These are phyloP conservation scores for Aegilops bicornis DNA, from an alignment of 176 grass and related monocot genomes.

Conservation along the genomic window DNA sequence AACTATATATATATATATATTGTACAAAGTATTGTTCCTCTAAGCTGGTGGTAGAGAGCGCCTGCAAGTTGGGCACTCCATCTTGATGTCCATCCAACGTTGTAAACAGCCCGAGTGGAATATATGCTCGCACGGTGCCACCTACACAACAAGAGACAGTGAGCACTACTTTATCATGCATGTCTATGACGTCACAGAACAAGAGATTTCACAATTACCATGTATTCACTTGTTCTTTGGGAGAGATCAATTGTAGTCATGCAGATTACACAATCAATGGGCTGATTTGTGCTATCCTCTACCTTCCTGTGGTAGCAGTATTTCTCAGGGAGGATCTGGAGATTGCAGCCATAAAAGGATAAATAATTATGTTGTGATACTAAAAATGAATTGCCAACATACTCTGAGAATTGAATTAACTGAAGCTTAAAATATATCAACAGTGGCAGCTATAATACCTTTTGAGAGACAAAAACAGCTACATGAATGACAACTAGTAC, in stretches of 20 bases:
- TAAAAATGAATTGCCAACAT: neutral
- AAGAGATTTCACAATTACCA: slow-evolving; percentile 65
- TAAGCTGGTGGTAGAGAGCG: slow-evolving; percentile 85
- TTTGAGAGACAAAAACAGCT: neutral
- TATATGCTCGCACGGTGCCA: slow-evolving; percentile 96
- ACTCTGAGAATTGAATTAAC: neutral
- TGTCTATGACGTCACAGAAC: neutral
- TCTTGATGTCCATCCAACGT: slow-evolving; percentile 99
- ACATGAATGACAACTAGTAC: neutral
- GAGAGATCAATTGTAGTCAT: slow-evolving; percentile 87
- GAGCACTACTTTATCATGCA: neutral
- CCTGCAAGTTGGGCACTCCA: slow-evolving; percentile 98
- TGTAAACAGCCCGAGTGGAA: slow-evolving; percentile 99
- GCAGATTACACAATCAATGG: slow-evolving; percentile 86
- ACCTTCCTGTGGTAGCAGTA: slow-evolving; percentile 91
- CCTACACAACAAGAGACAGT: slow-evolving; percentile 41
- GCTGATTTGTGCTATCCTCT: slow-evolving; percentile 58
- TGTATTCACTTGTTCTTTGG: slow-evolving; percentile 80
- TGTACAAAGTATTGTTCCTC: slow-evolving; percentile 48
- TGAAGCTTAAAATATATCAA: neutral
- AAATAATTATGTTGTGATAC: neutral
- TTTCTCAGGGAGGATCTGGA: slow-evolving; percentile 93
- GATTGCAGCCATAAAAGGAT: slow-evolving; percentile 18
- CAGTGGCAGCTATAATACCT: neutral
- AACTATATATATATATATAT: slow-evolving; percentile 34